phyloP scores from a whole-genome alignment of 176 grass and related monocot species.

The Hordeum vulgare region MorexV3_pseudomolecules_assembly NC_058524.1:598466492-598466991 shows the following conservation, averaged over 20 bases:
- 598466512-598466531: conserved; percentile 27
- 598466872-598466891: background rate
- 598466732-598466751: background rate
- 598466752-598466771: background rate
- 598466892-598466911: background rate
- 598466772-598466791: background rate
- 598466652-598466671: conserved; percentile 15
- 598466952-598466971: conserved; percentile 22
- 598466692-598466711: background rate
- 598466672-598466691: background rate
- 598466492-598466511: conserved; percentile 31
- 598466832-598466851: background rate
- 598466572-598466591: background rate
- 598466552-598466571: conserved; percentile 7
- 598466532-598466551: conserved; percentile 11
- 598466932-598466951: background rate
- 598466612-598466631: conserved; percentile 11
- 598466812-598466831: background rate
- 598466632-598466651: conserved; percentile 23
- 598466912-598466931: background rate
- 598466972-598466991: background rate
- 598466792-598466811: conserved; percentile 13
- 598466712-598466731: background rate
- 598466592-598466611: conserved; percentile 24
- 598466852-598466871: background rate